Base-by-base conservation (phyloP, 2,329 filamentous ascomycete species). In the Scytalidium lignicola region DNA sequence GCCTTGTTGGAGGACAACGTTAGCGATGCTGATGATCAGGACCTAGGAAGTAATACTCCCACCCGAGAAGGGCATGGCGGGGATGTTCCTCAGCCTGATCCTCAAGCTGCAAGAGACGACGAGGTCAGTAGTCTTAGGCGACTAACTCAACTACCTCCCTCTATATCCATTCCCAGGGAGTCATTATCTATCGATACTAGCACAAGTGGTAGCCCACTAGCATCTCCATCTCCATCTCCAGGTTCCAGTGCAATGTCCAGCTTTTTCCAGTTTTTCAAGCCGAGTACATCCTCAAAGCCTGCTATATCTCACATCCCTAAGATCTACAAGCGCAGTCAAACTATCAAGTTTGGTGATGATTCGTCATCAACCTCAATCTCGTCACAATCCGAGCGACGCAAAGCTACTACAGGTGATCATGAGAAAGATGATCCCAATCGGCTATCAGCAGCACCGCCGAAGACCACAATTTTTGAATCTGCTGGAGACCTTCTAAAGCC, bases 401-500 rank as follows among this genome's bases (percentile, higher is more conserved):
- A 59, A 46, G 60, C 55, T 15, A 63, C 62, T 9, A 56, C 55
- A 4, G 59, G 59, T 26, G 57, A 62, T 32, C 41, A 51, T 3
- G 58, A 59, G 3, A 79, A 78, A 0, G 69, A 72, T 15, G 72
- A 72, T 9, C 55, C 62, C 2, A 68, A 74, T 39, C 70, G 66
- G 10, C 66, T 86, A 48, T 74, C 80, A 46, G 85, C 89, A 7
- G 32, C 32, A 15, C 93, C 93, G 3, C 93, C 93, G 0, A 86
- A 82, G 59, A 97, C 93, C 1, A 95, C 89, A 0, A 87, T 99
- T 54, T 95, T 99, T 52, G 93, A 99, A 70, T 91, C 92, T 3
- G 93, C 93, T 0, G 89, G 90, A 10, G 92, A 99, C 66, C 72
- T 99, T 2, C 78, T 99, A 39, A 95, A 92, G 64, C 93, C 93